A percentile compares a stretch with the other conserved stretches of the same genome.
phyloP scores from a whole-genome alignment of 2,329 filamentous ascomycete genomes.

The Aaosphaeria arxii region DNA sequence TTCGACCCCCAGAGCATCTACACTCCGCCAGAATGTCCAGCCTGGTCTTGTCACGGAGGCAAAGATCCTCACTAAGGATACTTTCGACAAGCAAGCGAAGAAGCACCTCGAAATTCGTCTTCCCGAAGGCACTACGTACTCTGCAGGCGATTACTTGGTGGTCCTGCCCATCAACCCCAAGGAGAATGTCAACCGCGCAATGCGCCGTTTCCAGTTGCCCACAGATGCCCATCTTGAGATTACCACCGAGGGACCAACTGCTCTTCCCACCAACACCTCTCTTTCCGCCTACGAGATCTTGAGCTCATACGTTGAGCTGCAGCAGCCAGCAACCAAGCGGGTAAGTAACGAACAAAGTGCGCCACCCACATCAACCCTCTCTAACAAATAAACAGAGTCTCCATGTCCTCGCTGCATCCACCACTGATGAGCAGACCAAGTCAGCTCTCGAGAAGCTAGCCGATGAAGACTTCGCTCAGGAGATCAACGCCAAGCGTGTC shows the following conservation, averaged over 20 bases:
- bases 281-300: conserved; percentile 64
- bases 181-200: conserved; percentile 59
- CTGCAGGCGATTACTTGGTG: conserved; percentile 73
- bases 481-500: conserved; percentile 52
- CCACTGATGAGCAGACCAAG: conserved; percentile 48
- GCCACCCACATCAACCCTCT: too few species aligned
- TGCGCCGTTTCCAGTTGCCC: conserved; percentile 63
- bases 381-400: conserved; percentile 48
- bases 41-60: conserved; percentile 33
- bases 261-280: conserved; percentile 60
- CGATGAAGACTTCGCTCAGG: conserved; percentile 34
- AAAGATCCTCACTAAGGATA: conserved; percentile 19
- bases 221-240: conserved; percentile 69
- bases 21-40: conserved; percentile 34
- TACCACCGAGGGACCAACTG: conserved; percentile 58
- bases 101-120: conserved; percentile 44
- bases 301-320: conserved; percentile 69
- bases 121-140: conserved; percentile 56
- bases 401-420: conserved; percentile 48
- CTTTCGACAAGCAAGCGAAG: conserved; percentile 24
- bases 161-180: conserved; percentile 69
- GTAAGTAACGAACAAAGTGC: too few species aligned
- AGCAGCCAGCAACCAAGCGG: conserved; percentile 63
- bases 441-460: conserved; percentile 50
- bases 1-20: conserved; percentile 32